Percentiles rank a stretch among this genome's conserved stretches.
phyloP scores from a whole-genome alignment of 768 basidiomycete genomes.

The Asterophora parasitica region DNA sequence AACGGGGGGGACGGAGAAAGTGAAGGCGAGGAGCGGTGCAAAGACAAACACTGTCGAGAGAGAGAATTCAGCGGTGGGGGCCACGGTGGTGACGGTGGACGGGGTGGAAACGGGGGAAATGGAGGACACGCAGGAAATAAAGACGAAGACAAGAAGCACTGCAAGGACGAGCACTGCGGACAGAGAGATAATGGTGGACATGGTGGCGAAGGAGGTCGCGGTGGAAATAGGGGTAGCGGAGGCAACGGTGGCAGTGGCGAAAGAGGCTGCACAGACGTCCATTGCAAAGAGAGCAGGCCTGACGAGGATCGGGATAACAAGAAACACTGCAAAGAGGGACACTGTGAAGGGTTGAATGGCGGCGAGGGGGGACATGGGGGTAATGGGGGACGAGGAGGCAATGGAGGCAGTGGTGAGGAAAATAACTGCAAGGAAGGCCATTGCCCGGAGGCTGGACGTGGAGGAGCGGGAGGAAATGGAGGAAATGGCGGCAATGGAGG shows the following conservation, averaged over 20 bases:
- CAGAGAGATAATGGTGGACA: background rate
- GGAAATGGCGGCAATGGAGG: background rate
- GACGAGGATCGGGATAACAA: too few species aligned
- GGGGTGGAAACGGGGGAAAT: background rate
- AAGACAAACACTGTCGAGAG: too few species aligned
- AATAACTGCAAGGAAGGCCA: too few species aligned
- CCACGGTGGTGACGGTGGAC: constrained; percentile 2
- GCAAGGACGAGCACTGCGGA: background rate
- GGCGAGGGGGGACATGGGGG: constrained; percentile 2
- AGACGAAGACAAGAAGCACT: background rate
- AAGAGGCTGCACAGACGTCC: too few species aligned
- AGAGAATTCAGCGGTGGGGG: background rate
- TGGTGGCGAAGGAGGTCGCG: constrained; percentile 1
- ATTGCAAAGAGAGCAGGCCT: too few species aligned
- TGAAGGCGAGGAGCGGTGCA: background rate
- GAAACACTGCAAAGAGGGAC: background rate
- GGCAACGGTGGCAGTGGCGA: background rate
- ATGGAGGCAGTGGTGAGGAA: background rate
- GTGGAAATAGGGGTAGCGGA: background rate
- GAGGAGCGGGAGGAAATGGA: background rate
- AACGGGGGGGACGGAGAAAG: background rate
- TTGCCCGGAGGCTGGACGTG: too few species aligned
- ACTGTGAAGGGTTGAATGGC: background rate
- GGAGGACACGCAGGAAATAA: background rate
- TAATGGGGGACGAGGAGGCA: background rate